A percentile compares a stretch with the other conserved stretches of the same genome.
phyloP scores from a whole-genome alignment of 2,329 filamentous ascomycete genomes.

The Paecilomyces fulvus region DNA sequence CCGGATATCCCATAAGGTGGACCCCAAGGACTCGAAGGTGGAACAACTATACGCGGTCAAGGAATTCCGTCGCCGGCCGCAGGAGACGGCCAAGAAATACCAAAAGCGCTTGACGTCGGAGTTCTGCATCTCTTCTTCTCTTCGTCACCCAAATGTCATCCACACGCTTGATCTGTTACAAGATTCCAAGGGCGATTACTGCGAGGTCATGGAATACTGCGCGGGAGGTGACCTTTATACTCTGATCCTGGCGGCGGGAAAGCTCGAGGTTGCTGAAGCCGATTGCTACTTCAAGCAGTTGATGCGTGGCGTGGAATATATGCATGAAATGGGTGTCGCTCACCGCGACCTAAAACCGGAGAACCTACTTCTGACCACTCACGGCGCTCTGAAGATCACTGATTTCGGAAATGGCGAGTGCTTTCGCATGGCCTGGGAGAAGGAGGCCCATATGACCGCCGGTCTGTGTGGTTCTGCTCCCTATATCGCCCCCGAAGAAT shows the following conservation, averaged over 20 bases:
- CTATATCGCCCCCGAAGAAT: conserved; percentile 96
- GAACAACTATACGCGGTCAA: conserved; percentile 97
- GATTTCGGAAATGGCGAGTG: conserved; percentile 99
- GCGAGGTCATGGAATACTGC: conserved; percentile 99
- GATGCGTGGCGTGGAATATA: conserved; percentile 97
- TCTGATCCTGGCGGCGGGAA: conserved; percentile 79
- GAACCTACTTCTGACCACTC: conserved; percentile 86
- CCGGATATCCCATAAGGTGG: conserved; percentile 90
- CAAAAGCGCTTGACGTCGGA: conserved; percentile 95
- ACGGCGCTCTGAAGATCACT: conserved; percentile 91
- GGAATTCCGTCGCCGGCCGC: conserved; percentile 87
- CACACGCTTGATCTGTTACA: conserved; percentile 92
- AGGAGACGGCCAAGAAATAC: conserved; percentile 95
- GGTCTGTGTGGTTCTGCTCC: conserved; percentile 93
- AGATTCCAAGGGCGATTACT: conserved; percentile 94
- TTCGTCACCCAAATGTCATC: conserved; percentile 95
- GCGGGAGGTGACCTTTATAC: conserved; percentile 94
- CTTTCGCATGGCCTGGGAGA: conserved; percentile 99
- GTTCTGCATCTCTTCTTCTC: conserved; percentile 95
- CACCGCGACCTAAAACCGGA: conserved; percentile 96
- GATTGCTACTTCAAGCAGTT: conserved; percentile 99
- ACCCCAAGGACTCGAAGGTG: conserved; percentile 63
- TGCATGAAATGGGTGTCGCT: conserved; percentile 98
- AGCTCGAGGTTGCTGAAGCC: conserved; percentile 79
- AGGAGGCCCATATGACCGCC: conserved; percentile 95